Evolutionary conservation across 345 rosid genomes (phyloP).

Genomic region (Gossypium mustelinum): DNA sequence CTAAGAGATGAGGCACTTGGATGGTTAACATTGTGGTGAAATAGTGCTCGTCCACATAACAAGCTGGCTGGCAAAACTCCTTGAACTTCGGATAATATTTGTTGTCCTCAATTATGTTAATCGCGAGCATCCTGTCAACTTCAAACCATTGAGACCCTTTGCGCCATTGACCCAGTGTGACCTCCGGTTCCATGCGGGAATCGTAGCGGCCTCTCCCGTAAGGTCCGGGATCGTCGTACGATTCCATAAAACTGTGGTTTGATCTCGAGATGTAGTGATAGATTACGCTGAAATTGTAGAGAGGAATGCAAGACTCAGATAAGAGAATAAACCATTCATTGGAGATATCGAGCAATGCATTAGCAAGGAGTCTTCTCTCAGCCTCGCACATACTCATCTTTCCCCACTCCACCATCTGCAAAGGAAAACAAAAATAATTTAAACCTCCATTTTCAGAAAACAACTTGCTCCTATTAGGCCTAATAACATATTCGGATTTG

Average conservation of each 20-base stretch:
- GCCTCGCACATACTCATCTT: slow-evolving; percentile 93
- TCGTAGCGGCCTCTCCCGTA: slow-evolving; percentile 83
- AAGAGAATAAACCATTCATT: slow-evolving; percentile 87
- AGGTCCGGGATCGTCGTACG: slow-evolving; percentile 71
- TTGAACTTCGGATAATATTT: slow-evolving; percentile 72
- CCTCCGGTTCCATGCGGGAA: slow-evolving; percentile 57
- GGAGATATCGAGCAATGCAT: slow-evolving; percentile 80
- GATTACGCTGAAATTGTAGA: slow-evolving; percentile 62
- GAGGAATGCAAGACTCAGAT: slow-evolving; percentile 89
- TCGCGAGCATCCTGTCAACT: slow-evolving; percentile 58
- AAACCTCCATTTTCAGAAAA: background rate
- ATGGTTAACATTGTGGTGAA: slow-evolving; percentile 86
- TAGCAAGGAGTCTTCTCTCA: slow-evolving; percentile 88
- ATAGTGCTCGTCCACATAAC: slow-evolving; percentile 92
- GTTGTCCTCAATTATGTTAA: slow-evolving; percentile 55
- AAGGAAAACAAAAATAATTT: background rate
- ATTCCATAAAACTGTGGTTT: slow-evolving; percentile 66
- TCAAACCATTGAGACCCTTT: slow-evolving; percentile 99
- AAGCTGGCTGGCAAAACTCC: slow-evolving; percentile 64
- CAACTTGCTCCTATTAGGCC: background rate
- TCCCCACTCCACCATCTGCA: slow-evolving; percentile 69
- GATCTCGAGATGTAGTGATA: slow-evolving; percentile 62
- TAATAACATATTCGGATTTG: background rate
- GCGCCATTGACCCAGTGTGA: slow-evolving; percentile 72
- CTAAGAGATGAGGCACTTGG: slow-evolving; percentile 52